Evolutionary conservation across 768 basidiomycete genomes (phyloP), one percentile per base, ranked within the genome.

Genomic region (Scleroderma bovista): DNA sequence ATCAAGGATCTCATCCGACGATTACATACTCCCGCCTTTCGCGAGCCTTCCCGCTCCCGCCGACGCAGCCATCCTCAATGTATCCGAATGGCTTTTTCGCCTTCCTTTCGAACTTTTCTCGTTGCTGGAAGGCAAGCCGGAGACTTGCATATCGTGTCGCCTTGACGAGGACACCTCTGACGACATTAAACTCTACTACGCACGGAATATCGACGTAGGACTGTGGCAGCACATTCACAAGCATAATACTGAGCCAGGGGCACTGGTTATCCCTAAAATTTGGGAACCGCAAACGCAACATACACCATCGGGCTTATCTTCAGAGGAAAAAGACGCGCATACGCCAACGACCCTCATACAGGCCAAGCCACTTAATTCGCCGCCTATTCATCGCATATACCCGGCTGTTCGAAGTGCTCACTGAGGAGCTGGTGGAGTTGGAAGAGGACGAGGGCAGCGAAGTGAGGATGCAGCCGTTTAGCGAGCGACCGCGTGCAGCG

Each of bases 321-420:
- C 10, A 20, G 31, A 22, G n/a, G 44, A 45, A 19, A n/a, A n/a
- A n/a, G n/a, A n/a, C n/a, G 31, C 65, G 19, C 71, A 72, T 5
- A 5, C n/a, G n/a, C n/a, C 26, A 4, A 75, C 68, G 19, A 78
- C 78, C 1, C 59, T 83, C 24, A 62, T 79, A 11, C 64, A 74
- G 17, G 77, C 80, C 13, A 74, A 74, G 44, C 57, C 73, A 3
- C 72, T 72, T 51, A 66, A 66, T 24, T 64, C 74, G 23, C 70
- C 74, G 4, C 72, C 71, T 26, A 76, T 75, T n/a, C 84, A 87
- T 58, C 76, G 71, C 13, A 74, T 67, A 46, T 87, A 88, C 59
- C 69, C 90, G 88, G 88, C 58, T 89, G 6, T 85, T 90, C 48
- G 86, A 89, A 62, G 76, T 80, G 0, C 72, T 90, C 57, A 69